phyloP scores from a whole-genome alignment of 2,329 filamentous ascomycete species.

The Botrytis galanthina region DNA sequence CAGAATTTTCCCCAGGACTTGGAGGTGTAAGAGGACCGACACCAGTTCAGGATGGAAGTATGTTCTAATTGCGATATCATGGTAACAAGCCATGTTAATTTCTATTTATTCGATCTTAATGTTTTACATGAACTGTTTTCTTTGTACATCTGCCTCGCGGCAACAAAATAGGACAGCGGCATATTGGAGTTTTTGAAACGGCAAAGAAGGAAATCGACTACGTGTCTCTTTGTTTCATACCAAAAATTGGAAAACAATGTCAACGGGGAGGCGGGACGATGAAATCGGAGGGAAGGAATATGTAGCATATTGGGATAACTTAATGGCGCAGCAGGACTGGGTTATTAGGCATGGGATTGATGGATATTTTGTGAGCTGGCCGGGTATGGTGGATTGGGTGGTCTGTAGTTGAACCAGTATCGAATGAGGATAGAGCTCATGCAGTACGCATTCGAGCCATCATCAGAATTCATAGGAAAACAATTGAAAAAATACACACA shows the following conservation, averaged over 20 bases:
- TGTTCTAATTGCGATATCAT: slow-evolving; percentile 32
- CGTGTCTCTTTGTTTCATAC: neutral
- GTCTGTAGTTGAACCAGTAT: neutral
- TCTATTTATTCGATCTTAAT: slow-evolving; percentile 30
- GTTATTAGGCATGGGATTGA: neutral
- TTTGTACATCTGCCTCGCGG: slow-evolving; percentile 29
- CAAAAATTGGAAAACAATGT: slow-evolving; percentile 17
- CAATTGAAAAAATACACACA: neutral
- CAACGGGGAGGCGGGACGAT: neutral
- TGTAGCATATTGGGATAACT: slow-evolving; percentile 22
- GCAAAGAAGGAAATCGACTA: neutral
- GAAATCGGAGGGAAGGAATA: neutral
- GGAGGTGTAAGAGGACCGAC: neutral
- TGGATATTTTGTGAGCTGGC: neutral
- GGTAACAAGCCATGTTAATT: slow-evolving; percentile 21
- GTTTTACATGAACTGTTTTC: slow-evolving; percentile 32
- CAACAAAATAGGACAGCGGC: slow-evolving; percentile 28
- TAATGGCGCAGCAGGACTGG: slow-evolving; percentile 35
- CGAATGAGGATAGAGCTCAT: slow-evolving; percentile 14
- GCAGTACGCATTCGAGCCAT: slow-evolving; percentile 17
- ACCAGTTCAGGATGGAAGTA: slow-evolving; percentile 30
- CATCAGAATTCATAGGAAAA: neutral
- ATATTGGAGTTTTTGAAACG: slow-evolving; percentile 28
- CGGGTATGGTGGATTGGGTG: neutral
- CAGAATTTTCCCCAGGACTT: slow-evolving; percentile 24